phyloP scores from a whole-genome alignment of 192 early-diverging fungal genomes.

The Dissophora ornata region DNA sequence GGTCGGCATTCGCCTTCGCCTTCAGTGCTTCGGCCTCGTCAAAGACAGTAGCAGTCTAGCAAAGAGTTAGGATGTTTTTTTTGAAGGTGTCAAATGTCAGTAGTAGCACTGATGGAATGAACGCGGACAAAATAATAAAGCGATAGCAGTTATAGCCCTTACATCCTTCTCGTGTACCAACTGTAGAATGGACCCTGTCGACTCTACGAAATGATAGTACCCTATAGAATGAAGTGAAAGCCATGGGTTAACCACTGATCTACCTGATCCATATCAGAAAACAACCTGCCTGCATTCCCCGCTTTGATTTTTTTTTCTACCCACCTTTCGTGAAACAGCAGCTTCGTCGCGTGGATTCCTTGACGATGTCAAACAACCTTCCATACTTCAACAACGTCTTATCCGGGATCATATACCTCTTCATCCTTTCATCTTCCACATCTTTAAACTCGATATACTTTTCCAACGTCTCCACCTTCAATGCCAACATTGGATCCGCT shows the following conservation, averaged over 20 bases:
- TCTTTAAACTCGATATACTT: slow-evolving; percentile 45
- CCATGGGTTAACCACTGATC: not conserved
- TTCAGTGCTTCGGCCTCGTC: slow-evolving; percentile 43
- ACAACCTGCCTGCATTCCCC: no score
- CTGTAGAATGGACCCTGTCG: slow-evolving; percentile 68
- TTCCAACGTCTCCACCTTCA: slow-evolving; percentile 30
- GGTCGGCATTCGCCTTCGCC: not conserved
- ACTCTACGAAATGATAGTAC: slow-evolving; percentile 76
- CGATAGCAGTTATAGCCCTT: slow-evolving; percentile 19
- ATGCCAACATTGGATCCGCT: slow-evolving; percentile 31
- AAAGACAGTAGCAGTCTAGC: slow-evolving; percentile 49
- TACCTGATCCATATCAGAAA: no score
- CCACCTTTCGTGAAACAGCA: slow-evolving; percentile 86
- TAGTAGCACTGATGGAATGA: no score
- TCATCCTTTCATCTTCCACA: slow-evolving; percentile 38
- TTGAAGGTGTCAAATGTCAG: no score
- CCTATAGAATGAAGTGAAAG: slow-evolving; percentile 34
- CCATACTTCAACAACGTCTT: slow-evolving; percentile 65
- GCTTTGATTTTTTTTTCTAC: no score
- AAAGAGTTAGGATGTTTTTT: no score
- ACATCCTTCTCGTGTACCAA: slow-evolving; percentile 61
- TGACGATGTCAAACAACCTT: slow-evolving; percentile 74
- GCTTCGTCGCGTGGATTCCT: slow-evolving; percentile 65
- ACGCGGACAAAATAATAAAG: not conserved
- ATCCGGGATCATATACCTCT: slow-evolving; percentile 61